Evolutionary conservation across 495 filamentous ascomycete genomes (phyloP), one percentile per base, ranked within the genome.

Genomic region (Schizothecium vesticola): DNA sequence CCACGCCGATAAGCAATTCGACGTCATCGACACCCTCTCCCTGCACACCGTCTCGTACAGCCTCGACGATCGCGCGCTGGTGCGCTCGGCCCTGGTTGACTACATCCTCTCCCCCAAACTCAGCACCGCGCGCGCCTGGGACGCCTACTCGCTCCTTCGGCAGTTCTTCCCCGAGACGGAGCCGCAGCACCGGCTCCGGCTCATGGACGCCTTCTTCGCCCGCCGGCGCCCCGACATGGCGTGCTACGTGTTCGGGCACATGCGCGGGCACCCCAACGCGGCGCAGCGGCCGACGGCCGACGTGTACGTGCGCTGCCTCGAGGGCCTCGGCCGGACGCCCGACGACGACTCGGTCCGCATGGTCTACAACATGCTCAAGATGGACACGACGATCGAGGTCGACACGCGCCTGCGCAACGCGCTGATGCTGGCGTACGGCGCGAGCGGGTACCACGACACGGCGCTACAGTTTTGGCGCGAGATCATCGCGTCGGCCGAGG

Each of bases 281-380:
- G 74, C 77, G 0, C 81, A 85, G 16, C 83, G 89, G 0, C 92
- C 95, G 1, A 89, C 82, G 16, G 74, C 84, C 13, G 88, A 92
- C 63, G 90, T 89, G 2, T 99, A 98, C 76, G 86, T 89, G 25
- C 76, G 84, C 24, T 93, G 88, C 63, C 88, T 97, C 70, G 85
- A 89, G 59, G 94, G 94, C 3, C 82, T 97, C 19, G 92, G 90
- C 19, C 79, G 83, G 26, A 82, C 82, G 9, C 85, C 80, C 0
- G 89, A 96, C 68, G 65, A 78, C 3, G 89, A 91, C 36, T 86
- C 86, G 55, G 79, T 97, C 33, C 83, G 88, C 66, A 84, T 89
- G 51, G 85, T 96, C 19, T 91, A 96, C 75, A 97, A 97, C 72
- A 93, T 96, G 86, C 83, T 97, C 59, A 97, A 96, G 78, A 87